Conservation (phyloP, 768 basidiomycete genomes). For the Tricholoma furcatifolium region DNA sequence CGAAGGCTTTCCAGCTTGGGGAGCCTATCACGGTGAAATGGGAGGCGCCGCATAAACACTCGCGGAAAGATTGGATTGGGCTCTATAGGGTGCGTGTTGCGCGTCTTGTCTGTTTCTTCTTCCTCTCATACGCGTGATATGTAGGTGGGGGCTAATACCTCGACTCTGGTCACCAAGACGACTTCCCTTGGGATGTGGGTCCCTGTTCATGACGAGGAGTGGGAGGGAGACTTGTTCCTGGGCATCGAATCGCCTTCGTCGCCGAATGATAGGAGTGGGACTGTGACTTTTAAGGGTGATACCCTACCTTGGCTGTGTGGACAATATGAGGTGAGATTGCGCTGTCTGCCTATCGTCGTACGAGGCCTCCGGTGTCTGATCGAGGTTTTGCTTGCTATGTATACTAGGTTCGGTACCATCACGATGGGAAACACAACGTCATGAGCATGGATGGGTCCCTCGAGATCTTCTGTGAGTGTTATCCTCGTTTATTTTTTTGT, state of each 20-base stretch:
- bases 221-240: constrained; percentile 83
- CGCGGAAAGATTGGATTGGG: constrained; percentile 94
- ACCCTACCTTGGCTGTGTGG: constrained; percentile 86
- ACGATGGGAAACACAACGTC: constrained; percentile 97
- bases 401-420: constrained; percentile 88
- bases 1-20: constrained; percentile 79
- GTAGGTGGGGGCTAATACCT: constrained; percentile 87
- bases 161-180: constrained; percentile 76
- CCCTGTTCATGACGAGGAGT: constrained; percentile 88
- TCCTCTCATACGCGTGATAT: too few relatives aligned
- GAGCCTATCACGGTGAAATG: constrained; percentile 86
- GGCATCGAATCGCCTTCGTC: constrained; percentile 38
- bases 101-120: constrained; percentile 3
- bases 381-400: not conserved
- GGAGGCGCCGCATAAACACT: constrained; percentile 85
- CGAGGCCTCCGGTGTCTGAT: not conserved
- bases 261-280: constrained; percentile 53
- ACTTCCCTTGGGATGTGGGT: constrained; percentile 91
- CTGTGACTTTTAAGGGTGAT: constrained; percentile 72
- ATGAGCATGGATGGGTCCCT: constrained; percentile 83
- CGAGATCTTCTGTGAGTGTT: constrained; percentile 86
- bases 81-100: constrained; percentile 65
- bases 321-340: constrained; percentile 69
- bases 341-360: not conserved
- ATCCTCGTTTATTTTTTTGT: not conserved